phyloP scores from a whole-genome alignment of 768 basidiomycete species.

The Panaeolus papilionaceus region DNA sequence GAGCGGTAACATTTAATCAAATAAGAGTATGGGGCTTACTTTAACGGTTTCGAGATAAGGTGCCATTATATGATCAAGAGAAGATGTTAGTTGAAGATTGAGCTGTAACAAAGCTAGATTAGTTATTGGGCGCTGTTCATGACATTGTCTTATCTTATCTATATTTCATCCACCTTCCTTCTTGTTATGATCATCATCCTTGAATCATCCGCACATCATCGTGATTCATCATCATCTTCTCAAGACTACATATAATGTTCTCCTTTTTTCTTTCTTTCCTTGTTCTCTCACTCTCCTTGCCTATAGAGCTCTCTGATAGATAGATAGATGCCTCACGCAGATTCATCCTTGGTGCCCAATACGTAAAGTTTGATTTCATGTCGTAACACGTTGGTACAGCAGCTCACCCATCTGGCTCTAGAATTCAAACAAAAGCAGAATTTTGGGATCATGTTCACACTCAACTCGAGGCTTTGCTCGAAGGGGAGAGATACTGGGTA shows the following conservation, averaged over 20 bases:
- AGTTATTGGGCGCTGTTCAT: conserved; percentile 18
- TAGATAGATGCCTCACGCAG: conserved; percentile 80
- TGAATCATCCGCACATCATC: not conserved
- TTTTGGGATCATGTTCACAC: conserved; percentile 82
- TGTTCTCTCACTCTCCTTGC: conserved; percentile 8
- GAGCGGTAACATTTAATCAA: not conserved
- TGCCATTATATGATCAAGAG: conserved; percentile 53
- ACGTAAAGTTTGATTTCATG: conserved; percentile 35
- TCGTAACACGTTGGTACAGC: not conserved
- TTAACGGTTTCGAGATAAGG: conserved; percentile 78
- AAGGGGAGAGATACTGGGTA: conserved; percentile 82
- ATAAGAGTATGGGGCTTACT: conserved; percentile 41
- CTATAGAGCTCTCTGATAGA: not conserved
- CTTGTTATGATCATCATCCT: not conserved
- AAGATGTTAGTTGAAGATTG: conserved; percentile 20
- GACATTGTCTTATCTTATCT: conserved; percentile 37
- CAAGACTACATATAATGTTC: not conserved
- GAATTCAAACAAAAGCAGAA: conserved; percentile 72
- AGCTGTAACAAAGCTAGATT: not conserved
- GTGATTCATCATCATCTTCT: not conserved
- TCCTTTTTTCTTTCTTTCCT: conserved; percentile 17
- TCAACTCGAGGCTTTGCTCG: conserved; percentile 68
- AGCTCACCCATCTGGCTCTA: conserved; percentile 25
- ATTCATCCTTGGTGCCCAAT: conserved; percentile 73
- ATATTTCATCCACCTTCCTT: not conserved